Evolutionary conservation across 768 basidiomycete genomes (phyloP), one percentile per base, ranked within the genome.

Genomic region (Mycena floridula): DNA sequence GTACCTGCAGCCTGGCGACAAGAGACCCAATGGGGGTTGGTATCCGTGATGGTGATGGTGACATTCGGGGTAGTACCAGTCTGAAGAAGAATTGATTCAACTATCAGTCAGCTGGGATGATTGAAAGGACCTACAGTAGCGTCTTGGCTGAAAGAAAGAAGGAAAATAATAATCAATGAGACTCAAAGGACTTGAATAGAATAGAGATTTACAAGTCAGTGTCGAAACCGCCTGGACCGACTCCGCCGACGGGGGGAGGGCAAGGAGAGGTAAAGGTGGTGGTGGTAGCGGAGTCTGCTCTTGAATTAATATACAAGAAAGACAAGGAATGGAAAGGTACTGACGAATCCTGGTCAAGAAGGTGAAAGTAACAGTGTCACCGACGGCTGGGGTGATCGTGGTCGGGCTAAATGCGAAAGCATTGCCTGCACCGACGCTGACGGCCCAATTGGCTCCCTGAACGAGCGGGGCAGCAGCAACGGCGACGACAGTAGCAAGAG

Each of bases 301-400:
- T 36, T 37, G 30, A 36, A 25, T 39, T 7, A 42, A 25, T 12
- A 25, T 7, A 26, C 16, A 25, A 27, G 35, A 22, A 39, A 25
- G 28, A 15, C 44, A 25, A 23, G 16, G 23, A 20, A 27, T 13
- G 24, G 38, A 22, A 9, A 24, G 12, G 3, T 22, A 11, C 37
- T 5, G 30, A 41, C 43, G 11, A 32, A 9, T 32, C n/a, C 28
- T n/a, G n/a, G n/a, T n/a, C 9, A 9, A 9, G n/a, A 56, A 48
- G 11, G 48, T 54, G 48, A 56, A 56, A 1, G 50, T 56, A 23
- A 56, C 15, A 20, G 50, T 52, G 40, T 56, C 54, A 12, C 52
- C 52, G 38, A 50, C 35, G 11, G 27, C 37, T 8, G 54, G 51
- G 12, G 27, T 32, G 24, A 54, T 43, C 1, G 40, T 43, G 18